Evolutionary conservation across 805 yeast species (phyloP).

Genomic region (Starmerella etchellsii): DNA sequence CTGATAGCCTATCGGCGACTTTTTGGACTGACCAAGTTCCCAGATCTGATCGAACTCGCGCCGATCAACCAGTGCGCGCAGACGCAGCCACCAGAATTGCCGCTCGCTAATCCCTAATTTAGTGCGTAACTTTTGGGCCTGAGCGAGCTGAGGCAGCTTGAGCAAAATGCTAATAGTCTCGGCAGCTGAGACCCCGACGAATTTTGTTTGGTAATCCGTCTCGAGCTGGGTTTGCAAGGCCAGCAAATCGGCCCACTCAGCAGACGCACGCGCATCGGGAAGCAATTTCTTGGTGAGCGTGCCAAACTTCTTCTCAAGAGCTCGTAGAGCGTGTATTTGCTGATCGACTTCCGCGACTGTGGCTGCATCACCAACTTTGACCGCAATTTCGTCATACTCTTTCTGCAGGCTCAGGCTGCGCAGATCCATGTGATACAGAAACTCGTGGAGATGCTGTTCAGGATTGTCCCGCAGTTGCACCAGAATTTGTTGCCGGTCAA

Average conservation of each 20-base stretch:
- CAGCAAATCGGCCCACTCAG: slow-evolving; percentile 35
- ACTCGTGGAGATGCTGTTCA: slow-evolving; percentile 39
- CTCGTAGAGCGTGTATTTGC: slow-evolving; percentile 14
- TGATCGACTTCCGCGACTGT: slow-evolving; percentile 12
- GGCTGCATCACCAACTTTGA: slow-evolving; percentile 5
- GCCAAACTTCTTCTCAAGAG: slow-evolving; percentile 26
- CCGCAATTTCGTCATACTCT: slow-evolving; percentile 15
- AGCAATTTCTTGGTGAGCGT: slow-evolving; percentile 25
- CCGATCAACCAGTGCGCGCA: slow-evolving; percentile 36
- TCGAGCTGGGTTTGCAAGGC: slow-evolving; percentile 36
- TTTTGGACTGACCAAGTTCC: slow-evolving; percentile 38
- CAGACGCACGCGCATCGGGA: slow-evolving; percentile 32
- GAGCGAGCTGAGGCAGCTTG: slow-evolving; percentile 36
- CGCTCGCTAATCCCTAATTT: slow-evolving; percentile 46
- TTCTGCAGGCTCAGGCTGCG: slow-evolving; percentile 15
- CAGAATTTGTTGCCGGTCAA: slow-evolving; percentile 31
- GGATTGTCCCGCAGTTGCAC: slow-evolving; percentile 14
- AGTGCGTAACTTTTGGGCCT: slow-evolving; percentile 37
- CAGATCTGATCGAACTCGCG: slow-evolving; percentile 46
- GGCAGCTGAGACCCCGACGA: slow-evolving; percentile 34
- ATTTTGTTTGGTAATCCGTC: slow-evolving; percentile 29
- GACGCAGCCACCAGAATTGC: slow-evolving; percentile 42
- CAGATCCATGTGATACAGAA: slow-evolving; percentile 52
- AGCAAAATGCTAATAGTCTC: slow-evolving; percentile 39
- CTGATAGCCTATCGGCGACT: slow-evolving; percentile 60